Conservation (phyloP, 1,284 basidiomycete genomes). For the Ceratobasidium theobromae region DNA sequence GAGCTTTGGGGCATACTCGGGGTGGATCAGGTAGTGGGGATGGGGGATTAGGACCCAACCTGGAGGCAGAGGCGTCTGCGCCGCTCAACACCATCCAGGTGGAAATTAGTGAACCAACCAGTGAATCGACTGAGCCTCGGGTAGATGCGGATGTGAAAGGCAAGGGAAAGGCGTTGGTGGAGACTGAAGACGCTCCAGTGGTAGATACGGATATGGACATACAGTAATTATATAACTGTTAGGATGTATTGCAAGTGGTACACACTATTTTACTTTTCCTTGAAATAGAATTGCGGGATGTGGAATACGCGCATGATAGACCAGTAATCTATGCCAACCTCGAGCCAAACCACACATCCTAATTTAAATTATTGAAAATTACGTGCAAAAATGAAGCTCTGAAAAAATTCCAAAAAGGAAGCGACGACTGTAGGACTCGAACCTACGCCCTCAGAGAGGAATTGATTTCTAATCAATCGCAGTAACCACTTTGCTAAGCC, state of each 20-base stretch:
- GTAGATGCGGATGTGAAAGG: conserved; percentile 42
- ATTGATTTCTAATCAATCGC: neutral
- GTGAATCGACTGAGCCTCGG: neutral
- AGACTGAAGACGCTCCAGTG: neutral
- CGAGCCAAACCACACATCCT: too few relatives aligned
- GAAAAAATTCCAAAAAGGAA: too few relatives aligned
- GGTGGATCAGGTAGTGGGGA: conserved; percentile 3
- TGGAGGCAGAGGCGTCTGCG: neutral
- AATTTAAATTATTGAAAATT: too few relatives aligned
- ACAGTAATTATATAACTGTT: too few relatives aligned
- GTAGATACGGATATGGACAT: too few relatives aligned
- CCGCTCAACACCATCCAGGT: neutral
- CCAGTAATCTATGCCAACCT: too few relatives aligned
- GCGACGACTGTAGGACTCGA: neutral
- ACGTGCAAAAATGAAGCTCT: too few relatives aligned
- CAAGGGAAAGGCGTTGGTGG: conserved; percentile 37
- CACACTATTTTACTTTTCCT: too few relatives aligned
- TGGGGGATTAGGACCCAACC: neutral
- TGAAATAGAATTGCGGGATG: too few relatives aligned
- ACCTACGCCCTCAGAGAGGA: too few relatives aligned
- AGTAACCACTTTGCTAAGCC: neutral
- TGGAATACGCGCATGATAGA: too few relatives aligned
- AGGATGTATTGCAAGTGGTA: too few relatives aligned
- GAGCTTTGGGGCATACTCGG: conserved; percentile 5
- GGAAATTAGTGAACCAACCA: neutral